Base-by-base conservation (phyloP, 495 filamentous ascomycete genomes). In the Podospora appendiculata region DNA sequence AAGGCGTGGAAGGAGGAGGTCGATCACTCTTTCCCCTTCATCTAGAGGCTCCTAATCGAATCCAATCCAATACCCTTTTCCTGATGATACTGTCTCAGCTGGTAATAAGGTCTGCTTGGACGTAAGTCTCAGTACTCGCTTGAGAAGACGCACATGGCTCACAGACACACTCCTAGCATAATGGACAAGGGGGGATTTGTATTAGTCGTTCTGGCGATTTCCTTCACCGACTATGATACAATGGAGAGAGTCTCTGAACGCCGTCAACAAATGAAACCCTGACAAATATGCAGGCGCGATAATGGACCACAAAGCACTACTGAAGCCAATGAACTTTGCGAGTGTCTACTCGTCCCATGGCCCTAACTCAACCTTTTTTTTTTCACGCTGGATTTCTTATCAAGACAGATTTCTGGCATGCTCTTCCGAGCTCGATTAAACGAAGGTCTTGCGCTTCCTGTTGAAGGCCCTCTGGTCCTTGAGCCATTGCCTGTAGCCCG, bases 381-480 rank as follows among this genome's bases (percentile, higher is more conserved):
- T 2, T 25, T 5, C 25, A 25, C 25, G 25, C 25, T 25, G 25
- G 2, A 25, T 25, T 25, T 25, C 25, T 25, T 25, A 25, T 25
- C 25, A 25, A 25, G 25, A 25, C 25, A 25, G 2, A 25, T 25
- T 25, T 25, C 25, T 25, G 25, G 25, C 25, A 25, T 25, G 2
- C 2, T 25, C 25, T 25, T 25, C 25, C 25, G 5, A 25, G 25
- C 25, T 25, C 25, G 25, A 25, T 69, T 50, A 72, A 48, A 75
- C 60, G 46, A 73, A 88, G 56, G 72, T 83, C 46, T 80, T 79
- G 61, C 87, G 84, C 79, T 96, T 96, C 72, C 85, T 82, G 72
- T 95, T 95, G 69, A 93, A 98, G n/a, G 90, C 90, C 45, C 91
- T 70, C 76, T 97, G 94, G 66, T 98, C 93, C 76, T 92, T 96